Evolutionary conservation across 352 stramenopile genomes (phyloP), one percentile per base, ranked within the genome.

Genomic region (Phytophthora megakarya): DNA sequence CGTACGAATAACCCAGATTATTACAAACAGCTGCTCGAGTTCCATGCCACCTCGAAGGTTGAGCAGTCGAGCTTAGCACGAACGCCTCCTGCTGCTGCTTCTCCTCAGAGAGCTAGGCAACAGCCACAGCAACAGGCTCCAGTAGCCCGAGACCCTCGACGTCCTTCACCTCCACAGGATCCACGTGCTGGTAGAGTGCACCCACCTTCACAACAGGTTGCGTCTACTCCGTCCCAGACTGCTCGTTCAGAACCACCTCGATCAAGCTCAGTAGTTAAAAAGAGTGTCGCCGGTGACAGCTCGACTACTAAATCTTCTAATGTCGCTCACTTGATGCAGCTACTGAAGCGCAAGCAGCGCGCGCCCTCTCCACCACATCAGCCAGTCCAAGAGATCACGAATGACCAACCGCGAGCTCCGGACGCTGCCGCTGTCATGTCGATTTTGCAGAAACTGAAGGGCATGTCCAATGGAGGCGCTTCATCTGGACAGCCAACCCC

Each of bases 361-460:
- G 15, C 58, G 1, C 48, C 68, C 1, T 61, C 73, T 2, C 58
- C 61, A 43, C 47, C 70, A n/a, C 57, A 68, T 30, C 45, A 67
- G 18, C 70, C 62, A 11, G 60, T 68, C 49, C 69, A 65, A 63
- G 49, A 89, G 61, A 86, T 87, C 63, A 84, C 81, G 5, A 91
- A 87, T 44, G 80, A 87, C n/a, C 61, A 70, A 11, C 70, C 78
- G 45, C 67, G 66, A 19, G 76, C 80, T 7, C 83, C 85, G 2
- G 75, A 92, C 44, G 65, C 85, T 3, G 80, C 82, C 13, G 85
- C 84, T 11, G 87, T 95, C 25, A 95, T 94, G 85, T 94, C 84
- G 6, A 92, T 95, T 30, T 58, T 95, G 43, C 81, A 93, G 61
- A 93, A 92, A 56, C 70, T 95, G 22, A 90, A 93, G 48, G 82